Evolutionary conservation across 169 alveolate species (phyloP).

Genomic region (Eimeria zaria): DNA sequence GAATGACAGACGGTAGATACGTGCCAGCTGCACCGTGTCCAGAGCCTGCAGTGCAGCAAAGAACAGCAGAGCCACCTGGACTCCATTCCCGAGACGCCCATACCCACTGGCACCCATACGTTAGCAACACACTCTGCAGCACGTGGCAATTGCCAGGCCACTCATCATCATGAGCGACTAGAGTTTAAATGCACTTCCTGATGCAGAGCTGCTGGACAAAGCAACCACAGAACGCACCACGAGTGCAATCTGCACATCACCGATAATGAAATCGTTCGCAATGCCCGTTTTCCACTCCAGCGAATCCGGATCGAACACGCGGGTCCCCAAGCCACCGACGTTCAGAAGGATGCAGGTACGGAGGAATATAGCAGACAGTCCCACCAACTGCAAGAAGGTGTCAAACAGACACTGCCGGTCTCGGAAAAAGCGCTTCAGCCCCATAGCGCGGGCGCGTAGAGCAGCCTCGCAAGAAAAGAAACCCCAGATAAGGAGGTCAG

Average conservation of each 20-base stretch:
- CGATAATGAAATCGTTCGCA: constrained; percentile 32
- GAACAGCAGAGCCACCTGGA: not conserved
- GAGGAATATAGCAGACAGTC: constrained; percentile 51
- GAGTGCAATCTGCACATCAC: constrained; percentile 63
- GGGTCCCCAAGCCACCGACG: constrained; percentile 71
- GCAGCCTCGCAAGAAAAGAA: constrained; percentile 74
- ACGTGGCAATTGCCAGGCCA: not conserved
- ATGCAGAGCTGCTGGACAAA: not conserved
- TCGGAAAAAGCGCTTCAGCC: constrained; percentile 39
- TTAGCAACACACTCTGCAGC: not conserved
- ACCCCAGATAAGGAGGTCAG: constrained; percentile 35
- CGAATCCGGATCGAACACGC: constrained; percentile 72
- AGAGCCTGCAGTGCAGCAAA: constrained; percentile 56
- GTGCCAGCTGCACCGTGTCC: constrained; percentile 78
- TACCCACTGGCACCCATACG: not conserved
- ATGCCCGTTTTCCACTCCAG: constrained; percentile 52
- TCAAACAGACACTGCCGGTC: constrained; percentile 67
- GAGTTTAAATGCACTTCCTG: not conserved
- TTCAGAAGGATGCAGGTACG: constrained; percentile 63
- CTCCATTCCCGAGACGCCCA: not conserved
- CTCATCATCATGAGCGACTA: not conserved
- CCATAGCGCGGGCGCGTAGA: constrained; percentile 55
- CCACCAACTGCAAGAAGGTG: constrained; percentile 75
- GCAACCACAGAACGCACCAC: constrained; percentile 1
- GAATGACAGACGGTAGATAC: constrained; percentile 78